phyloP scores from a whole-genome alignment of 2,329 filamentous ascomycete species.

The Ascochyta rabiei region DNA sequence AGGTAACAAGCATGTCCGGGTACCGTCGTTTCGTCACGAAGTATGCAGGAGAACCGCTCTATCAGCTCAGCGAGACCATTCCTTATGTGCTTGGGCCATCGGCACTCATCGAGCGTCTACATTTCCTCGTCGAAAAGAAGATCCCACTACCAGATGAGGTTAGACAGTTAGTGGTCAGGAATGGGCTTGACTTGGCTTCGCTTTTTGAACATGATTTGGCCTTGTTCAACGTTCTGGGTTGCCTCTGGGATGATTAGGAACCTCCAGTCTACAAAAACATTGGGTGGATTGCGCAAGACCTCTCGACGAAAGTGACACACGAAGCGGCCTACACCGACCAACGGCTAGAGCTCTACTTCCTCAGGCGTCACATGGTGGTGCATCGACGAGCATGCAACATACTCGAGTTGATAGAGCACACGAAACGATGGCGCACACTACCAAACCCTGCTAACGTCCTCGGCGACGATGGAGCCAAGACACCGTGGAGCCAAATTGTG shows the following conservation, averaged over 20 bases:
- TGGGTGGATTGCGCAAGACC: not conserved
- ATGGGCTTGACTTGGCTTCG: not conserved
- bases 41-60: conserved; percentile 10
- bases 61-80: not conserved
- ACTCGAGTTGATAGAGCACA: conserved; percentile 11
- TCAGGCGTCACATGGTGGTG: not conserved
- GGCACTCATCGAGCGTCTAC: not conserved
- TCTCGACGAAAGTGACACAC: not conserved
- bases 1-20: not conserved
- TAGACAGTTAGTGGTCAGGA: not conserved
- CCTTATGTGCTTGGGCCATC: conserved; percentile 10
- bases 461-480: not conserved
- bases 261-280: not conserved
- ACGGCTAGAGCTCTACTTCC: conserved; percentile 6
- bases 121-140: conserved; percentile 6
- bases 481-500: conserved; percentile 1
- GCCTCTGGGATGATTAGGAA: conserved; percentile 11
- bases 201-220: conserved; percentile 5
- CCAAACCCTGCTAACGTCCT: conserved; percentile 9
- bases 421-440: conserved; percentile 6
- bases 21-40: not conserved
- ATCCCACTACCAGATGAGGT: not conserved
- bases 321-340: not conserved
- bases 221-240: conserved; percentile 3
- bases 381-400: conserved; percentile 11